Conservation (phyloP, 352 stramenopile genomes). For the Pythium coloratum region DNA sequence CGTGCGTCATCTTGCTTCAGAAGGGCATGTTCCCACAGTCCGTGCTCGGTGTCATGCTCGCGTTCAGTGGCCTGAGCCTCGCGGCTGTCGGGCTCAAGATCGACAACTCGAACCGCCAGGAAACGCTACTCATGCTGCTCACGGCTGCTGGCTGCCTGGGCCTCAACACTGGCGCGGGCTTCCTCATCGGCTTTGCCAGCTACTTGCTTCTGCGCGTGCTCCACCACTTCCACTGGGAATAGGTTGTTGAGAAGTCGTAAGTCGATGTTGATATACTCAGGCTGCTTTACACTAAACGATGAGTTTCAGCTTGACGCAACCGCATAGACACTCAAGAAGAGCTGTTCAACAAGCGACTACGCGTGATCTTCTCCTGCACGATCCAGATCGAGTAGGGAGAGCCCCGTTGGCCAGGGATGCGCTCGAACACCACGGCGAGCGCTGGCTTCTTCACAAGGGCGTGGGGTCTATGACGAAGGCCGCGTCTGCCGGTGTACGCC, state of each 20-base stretch:
- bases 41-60: conserved; percentile 35
- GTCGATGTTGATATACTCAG: too few species aligned
- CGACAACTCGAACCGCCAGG: conserved; percentile 27
- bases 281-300: too few species aligned
- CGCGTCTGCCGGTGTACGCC: background rate
- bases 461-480: too few species aligned
- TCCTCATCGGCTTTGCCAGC: conserved; percentile 31
- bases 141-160: conserved; percentile 32
- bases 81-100: conserved; percentile 35
- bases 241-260: background rate
- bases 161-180: conserved; percentile 35
- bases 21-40: conserved; percentile 39
- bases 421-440: background rate
- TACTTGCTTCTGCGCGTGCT: conserved; percentile 27
- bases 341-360: too few species aligned
- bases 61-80: conserved; percentile 35
- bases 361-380: background rate
- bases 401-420: background rate
- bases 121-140: conserved; percentile 32
- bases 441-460: background rate
- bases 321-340: too few species aligned
- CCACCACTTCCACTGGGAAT: conserved; percentile 19
- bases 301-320: too few species aligned
- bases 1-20: conserved; percentile 45
- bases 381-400: background rate